Evolutionary conservation across 2,329 filamentous ascomycete genomes (phyloP).

Genomic region (Phaeosphaeria sp.): DNA sequence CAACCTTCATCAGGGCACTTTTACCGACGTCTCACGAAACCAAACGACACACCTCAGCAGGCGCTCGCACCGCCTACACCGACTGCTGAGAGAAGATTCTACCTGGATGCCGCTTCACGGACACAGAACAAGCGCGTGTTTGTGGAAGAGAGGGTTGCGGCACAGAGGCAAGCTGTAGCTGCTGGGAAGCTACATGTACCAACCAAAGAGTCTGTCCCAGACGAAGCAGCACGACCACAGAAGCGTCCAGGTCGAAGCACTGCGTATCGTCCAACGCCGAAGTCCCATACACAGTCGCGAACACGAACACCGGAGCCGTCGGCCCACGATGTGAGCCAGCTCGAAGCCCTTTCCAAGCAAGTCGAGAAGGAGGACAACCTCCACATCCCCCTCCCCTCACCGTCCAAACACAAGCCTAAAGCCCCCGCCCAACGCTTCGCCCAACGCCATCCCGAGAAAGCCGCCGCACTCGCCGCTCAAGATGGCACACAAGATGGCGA

Average conservation of each 20-base stretch:
- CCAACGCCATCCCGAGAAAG: slow-evolving; percentile 41
- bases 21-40: slow-evolving; percentile 35
- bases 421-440: slow-evolving; percentile 41
- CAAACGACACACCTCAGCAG: slow-evolving; percentile 18
- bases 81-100: slow-evolving; percentile 29
- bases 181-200: slow-evolving; percentile 7
- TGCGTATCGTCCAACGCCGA: slow-evolving; percentile 17
- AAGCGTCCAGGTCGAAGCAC: slow-evolving; percentile 39
- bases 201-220: slow-evolving; percentile 5
- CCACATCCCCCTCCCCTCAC: slow-evolving; percentile 13
- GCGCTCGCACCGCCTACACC: slow-evolving; percentile 22
- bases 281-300: slow-evolving; percentile 9
- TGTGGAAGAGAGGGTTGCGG: slow-evolving; percentile 21
- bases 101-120: slow-evolving; percentile 26
- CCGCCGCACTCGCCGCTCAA: slow-evolving; percentile 22
- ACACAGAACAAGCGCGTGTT: slow-evolving; percentile 28
- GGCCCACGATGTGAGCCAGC: slow-evolving; percentile 37
- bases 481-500: slow-evolving; percentile 16
- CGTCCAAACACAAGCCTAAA: slow-evolving; percentile 45
- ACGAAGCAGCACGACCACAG: slow-evolving; percentile 22
- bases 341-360: slow-evolving; percentile 42
- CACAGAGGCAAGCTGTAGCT: slow-evolving; percentile 2
- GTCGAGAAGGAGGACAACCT: slow-evolving; percentile 35
- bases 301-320: slow-evolving; percentile 19
- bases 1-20: slow-evolving; percentile 13